phyloP scores from a whole-genome alignment of 1,284 basidiomycete genomes.

The Coniferiporia sulphurascens region DNA sequence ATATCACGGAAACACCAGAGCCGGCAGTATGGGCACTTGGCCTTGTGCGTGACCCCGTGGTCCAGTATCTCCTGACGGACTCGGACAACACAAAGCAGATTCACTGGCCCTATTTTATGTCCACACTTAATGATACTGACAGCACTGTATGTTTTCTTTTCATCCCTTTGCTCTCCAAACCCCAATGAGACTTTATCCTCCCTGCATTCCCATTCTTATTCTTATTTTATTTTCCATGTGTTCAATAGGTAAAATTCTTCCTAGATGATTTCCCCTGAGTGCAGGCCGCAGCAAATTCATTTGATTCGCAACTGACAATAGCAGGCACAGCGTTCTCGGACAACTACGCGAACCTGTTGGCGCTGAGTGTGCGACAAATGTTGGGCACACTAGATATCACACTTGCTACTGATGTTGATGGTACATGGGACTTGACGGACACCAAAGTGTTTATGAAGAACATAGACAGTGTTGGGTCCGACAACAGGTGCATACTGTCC shows the following conservation, averaged over 20 bases:
- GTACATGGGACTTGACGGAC: slow-evolving; percentile 31
- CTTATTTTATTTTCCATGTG: no score
- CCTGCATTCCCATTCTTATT: no score
- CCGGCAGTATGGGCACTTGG: slow-evolving; percentile 39
- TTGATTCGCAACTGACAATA: slow-evolving; percentile 34
- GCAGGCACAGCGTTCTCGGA: slow-evolving; percentile 27
- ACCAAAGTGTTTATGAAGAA: slow-evolving; percentile 47
- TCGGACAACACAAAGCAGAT: slow-evolving; percentile 22
- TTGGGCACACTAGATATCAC: slow-evolving; percentile 38
- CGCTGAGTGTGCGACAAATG: slow-evolving; percentile 36
- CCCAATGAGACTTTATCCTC: no score
- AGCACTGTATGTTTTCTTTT: slow-evolving; percentile 20
- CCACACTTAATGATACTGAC: slow-evolving; percentile 15
- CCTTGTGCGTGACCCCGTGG: slow-evolving; percentile 35
- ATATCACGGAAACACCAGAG: slow-evolving; percentile 20
- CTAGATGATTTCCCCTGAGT: slow-evolving; percentile 33
- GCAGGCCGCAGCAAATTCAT: slow-evolving; percentile 25
- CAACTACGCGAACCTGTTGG: slow-evolving; percentile 36
- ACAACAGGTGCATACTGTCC: neutral
- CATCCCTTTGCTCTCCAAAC: no score
- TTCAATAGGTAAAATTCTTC: slow-evolving; percentile 33
- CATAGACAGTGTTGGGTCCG: slow-evolving; percentile 26
- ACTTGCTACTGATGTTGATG: slow-evolving; percentile 24
- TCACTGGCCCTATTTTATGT: slow-evolving; percentile 31
- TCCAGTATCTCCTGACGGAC: slow-evolving; percentile 30